Conservation (phyloP, 305 asterid genomes). For the Solanum hybrid region DNA sequence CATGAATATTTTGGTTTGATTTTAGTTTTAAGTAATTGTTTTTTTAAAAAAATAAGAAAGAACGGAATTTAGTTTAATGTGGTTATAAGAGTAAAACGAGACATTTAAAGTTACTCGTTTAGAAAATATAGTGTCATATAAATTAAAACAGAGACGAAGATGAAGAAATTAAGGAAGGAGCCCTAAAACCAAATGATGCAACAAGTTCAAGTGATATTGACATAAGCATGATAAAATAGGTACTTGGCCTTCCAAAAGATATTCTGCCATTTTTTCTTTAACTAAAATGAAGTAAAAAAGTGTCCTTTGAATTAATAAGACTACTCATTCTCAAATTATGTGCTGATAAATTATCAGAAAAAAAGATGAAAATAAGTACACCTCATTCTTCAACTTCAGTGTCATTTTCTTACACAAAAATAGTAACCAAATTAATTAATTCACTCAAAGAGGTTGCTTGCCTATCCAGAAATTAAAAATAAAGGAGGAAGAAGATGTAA, state of each 20-base stretch:
- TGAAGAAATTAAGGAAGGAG: not conserved
- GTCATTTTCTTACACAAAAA: slow-evolving; percentile 10
- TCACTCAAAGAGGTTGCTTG: not conserved
- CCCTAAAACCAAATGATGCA: not conserved
- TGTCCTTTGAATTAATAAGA: not conserved
- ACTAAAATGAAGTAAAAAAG: not conserved
- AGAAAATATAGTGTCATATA: not conserved
- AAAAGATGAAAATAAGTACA: not conserved
- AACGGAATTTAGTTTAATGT: not conserved
- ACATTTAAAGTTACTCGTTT: not conserved
- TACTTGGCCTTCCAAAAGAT: not conserved
- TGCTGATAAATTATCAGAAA: not conserved
- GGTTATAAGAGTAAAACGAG: not conserved
- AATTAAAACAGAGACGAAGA: too few relatives aligned
- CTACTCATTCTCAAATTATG: not conserved
- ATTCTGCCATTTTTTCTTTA: not conserved
- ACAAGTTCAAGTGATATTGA: slow-evolving; percentile 18
- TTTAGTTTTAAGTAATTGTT: not conserved
- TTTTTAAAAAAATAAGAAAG: too few relatives aligned
- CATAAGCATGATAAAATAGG: not conserved
- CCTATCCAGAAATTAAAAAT: not conserved
- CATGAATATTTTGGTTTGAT: not conserved
- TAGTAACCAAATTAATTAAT: not conserved
- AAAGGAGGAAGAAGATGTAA: not conserved
- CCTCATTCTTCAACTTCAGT: slow-evolving; percentile 9